Evolutionary conservation across 2,329 filamentous ascomycete genomes (phyloP).

Genomic region (Xylaria sp.): DNA sequence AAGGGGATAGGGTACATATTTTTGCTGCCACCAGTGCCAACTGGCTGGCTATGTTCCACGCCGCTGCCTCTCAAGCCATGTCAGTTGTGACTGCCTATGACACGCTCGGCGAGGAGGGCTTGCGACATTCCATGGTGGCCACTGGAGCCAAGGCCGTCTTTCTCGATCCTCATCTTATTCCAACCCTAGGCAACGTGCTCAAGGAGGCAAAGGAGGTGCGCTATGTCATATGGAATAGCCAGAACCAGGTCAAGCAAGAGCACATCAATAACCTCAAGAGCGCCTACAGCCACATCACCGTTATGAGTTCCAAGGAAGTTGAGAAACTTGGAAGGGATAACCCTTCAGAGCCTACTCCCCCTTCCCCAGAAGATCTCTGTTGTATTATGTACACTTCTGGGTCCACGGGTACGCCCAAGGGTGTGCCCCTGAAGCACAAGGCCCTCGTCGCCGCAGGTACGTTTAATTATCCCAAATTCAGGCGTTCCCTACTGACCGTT

Average conservation of each 20-base stretch:
- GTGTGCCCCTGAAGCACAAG: slow-evolving; percentile 79
- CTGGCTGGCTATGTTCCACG: slow-evolving; percentile 65
- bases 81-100: slow-evolving; percentile 83
- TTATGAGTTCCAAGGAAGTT: slow-evolving; percentile 64
- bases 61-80: slow-evolving; percentile 77
- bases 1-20: slow-evolving; percentile 78
- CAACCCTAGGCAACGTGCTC: slow-evolving; percentile 65
- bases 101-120: slow-evolving; percentile 77
- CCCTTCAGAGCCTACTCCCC: slow-evolving; percentile 74
- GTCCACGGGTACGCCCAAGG: slow-evolving; percentile 85
- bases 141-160: slow-evolving; percentile 78
- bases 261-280: slow-evolving; percentile 62
- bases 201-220: slow-evolving; percentile 62
- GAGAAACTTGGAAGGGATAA: slow-evolving; percentile 69
- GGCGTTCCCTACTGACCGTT: slow-evolving; percentile 31
- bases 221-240: slow-evolving; percentile 66
- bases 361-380: slow-evolving; percentile 78
- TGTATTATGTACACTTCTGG: slow-evolving; percentile 81
- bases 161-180: slow-evolving; percentile 77
- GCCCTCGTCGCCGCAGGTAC: slow-evolving; percentile 79
- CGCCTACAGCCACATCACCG: slow-evolving; percentile 59
- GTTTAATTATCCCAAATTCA: slow-evolving; percentile 46
- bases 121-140: slow-evolving; percentile 76
- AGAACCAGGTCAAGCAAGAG: slow-evolving; percentile 63
- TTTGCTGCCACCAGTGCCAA: slow-evolving; percentile 77